phyloP scores from a whole-genome alignment of 2,329 filamentous ascomycete genomes.

The Epichloe uncinata region DNA sequence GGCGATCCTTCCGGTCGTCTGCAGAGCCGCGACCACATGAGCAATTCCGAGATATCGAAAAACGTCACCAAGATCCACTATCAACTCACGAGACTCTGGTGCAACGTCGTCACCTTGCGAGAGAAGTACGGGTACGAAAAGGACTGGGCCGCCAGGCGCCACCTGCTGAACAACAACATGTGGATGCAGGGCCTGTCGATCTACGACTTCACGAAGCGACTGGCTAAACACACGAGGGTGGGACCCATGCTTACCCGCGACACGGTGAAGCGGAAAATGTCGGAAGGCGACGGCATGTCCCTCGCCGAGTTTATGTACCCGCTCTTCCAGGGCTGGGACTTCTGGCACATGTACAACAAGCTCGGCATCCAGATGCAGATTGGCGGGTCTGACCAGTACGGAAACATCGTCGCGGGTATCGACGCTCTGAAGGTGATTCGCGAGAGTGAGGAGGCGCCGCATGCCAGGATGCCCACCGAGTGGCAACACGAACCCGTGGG shows the following conservation, averaged over 20 bases:
- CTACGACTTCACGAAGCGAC: slow-evolving; percentile 58
- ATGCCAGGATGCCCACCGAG: slow-evolving; percentile 24
- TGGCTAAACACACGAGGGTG: slow-evolving; percentile 63
- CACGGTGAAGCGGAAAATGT: slow-evolving; percentile 77
- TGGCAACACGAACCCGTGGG: slow-evolving; percentile 54
- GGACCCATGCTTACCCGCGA: slow-evolving; percentile 82
- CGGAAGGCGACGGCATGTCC: slow-evolving; percentile 83
- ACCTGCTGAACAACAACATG: slow-evolving; percentile 64
- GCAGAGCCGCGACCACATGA: slow-evolving; percentile 42
- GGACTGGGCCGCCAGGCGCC: slow-evolving; percentile 52
- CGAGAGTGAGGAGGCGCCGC: slow-evolving; percentile 36
- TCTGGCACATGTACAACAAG: slow-evolving; percentile 69
- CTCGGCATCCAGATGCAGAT: slow-evolving; percentile 70
- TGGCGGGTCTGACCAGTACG: slow-evolving; percentile 89
- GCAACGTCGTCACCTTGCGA: slow-evolving; percentile 55
- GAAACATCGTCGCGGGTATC: slow-evolving; percentile 86
- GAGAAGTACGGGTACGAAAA: slow-evolving; percentile 49
- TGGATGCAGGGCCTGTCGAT: slow-evolving; percentile 68
- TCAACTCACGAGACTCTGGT: slow-evolving; percentile 61
- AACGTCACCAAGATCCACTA: slow-evolving; percentile 57
- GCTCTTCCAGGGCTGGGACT: slow-evolving; percentile 90
- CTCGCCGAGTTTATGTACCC: slow-evolving; percentile 90
- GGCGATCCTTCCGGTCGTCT: slow-evolving; percentile 66
- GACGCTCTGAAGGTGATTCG: slow-evolving; percentile 70
- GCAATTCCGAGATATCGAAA: slow-evolving; percentile 38